Percentiles rank a stretch among this genome's conserved stretches.
Evolutionary conservation across 192 early-diverging fungal genomes (phyloP).

Genomic region (Coemansia sp.): DNA sequence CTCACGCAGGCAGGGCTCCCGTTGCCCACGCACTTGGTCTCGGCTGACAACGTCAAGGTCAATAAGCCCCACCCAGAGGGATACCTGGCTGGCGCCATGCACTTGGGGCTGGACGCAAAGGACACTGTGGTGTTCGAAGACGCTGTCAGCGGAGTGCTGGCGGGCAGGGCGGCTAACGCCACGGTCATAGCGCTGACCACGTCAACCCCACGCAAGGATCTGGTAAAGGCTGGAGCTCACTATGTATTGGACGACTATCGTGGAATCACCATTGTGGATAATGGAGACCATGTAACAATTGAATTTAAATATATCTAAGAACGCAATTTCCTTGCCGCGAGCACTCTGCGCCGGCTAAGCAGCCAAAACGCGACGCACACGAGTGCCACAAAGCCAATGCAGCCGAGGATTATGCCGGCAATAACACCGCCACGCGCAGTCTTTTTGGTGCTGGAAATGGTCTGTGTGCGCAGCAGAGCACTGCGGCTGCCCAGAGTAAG

Average conservation of each 20-base stretch:
- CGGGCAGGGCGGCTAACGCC: conserved; percentile 30
- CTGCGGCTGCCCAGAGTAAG: conserved; percentile 29
- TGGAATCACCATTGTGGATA: neutral
- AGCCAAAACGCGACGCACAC: conserved; percentile 22
- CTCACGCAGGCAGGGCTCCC: conserved; percentile 26
- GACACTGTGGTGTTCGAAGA: conserved; percentile 46
- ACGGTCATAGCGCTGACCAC: conserved; percentile 38
- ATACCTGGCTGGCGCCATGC: conserved; percentile 22
- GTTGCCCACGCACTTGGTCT: conserved; percentile 22
- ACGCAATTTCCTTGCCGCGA: neutral
- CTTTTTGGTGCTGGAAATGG: conserved; percentile 45
- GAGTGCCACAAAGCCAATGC: conserved; percentile 32
- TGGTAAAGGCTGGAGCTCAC: conserved; percentile 28
- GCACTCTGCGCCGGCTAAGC: conserved; percentile 6
- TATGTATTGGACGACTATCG: conserved; percentile 32
- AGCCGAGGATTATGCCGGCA: conserved; percentile 48
- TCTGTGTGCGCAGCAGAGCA: conserved; percentile 30
- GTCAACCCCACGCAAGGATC: conserved; percentile 17
- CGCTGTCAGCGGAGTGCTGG: conserved; percentile 36
- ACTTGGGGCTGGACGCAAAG: conserved; percentile 15
- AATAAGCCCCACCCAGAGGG: conserved; percentile 42
- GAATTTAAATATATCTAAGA: neutral
- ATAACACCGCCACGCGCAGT: conserved; percentile 23
- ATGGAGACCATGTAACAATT: conserved; percentile 13
- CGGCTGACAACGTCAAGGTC: conserved; percentile 17